phyloP scores from a whole-genome alignment of 495 filamentous ascomycete genomes.

The Platismatia glauca region DNA sequence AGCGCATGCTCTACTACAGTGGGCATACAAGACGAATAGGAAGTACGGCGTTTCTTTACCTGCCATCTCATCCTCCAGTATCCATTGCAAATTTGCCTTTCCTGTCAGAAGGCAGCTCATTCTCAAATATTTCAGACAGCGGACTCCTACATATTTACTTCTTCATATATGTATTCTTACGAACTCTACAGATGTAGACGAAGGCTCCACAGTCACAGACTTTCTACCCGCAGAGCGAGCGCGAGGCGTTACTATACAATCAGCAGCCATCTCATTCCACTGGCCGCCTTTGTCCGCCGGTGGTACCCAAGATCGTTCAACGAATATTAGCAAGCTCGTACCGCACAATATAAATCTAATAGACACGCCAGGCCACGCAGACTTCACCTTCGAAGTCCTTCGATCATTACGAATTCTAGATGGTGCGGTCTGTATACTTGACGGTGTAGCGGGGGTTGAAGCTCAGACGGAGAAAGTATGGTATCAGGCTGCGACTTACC shows the following conservation, averaged over 20 bases:
- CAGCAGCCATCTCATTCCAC: slow-evolving; percentile 88
- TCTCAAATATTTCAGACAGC: neutral
- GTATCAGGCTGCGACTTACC: slow-evolving; percentile 76
- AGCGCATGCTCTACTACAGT: slow-evolving; percentile 98
- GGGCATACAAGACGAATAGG: slow-evolving; percentile 81
- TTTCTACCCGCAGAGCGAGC: slow-evolving; percentile 92
- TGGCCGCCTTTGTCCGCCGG: slow-evolving; percentile 55
- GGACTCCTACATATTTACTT: neutral
- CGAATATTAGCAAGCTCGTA: slow-evolving; percentile 32
- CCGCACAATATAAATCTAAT: slow-evolving; percentile 82
- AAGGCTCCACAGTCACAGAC: slow-evolving; percentile 95
- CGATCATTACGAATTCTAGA: slow-evolving; percentile 88
- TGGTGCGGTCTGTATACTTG: slow-evolving; percentile 90
- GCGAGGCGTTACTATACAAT: slow-evolving; percentile 95
- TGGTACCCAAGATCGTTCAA: slow-evolving; percentile 26
- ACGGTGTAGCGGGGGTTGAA: slow-evolving; percentile 94
- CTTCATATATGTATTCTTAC: neutral
- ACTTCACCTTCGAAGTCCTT: slow-evolving; percentile 97
- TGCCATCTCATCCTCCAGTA: neutral
- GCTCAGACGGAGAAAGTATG: slow-evolving; percentile 98
- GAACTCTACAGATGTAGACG: slow-evolving; percentile 68
- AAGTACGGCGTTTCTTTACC: slow-evolving; percentile 38
- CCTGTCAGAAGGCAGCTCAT: neutral
- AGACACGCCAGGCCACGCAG: slow-evolving; percentile 94
- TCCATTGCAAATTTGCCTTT: neutral